Conservation (phyloP, 129 eudicot genomes). For the Calendula officinalis region DNA sequence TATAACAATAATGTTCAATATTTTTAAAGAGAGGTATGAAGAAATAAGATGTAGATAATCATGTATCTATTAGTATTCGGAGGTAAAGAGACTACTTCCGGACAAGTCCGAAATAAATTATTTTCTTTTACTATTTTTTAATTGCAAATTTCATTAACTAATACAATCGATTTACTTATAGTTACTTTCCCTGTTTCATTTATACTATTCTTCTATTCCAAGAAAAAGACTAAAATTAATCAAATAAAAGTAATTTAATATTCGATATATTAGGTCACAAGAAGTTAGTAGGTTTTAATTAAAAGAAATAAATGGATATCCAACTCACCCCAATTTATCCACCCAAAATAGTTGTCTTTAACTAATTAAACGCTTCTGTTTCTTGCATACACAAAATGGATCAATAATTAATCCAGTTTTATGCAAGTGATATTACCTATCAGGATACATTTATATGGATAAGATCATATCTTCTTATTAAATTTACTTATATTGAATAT, state of each 20-base stretch:
- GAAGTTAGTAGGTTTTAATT: background rate
- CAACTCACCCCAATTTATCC: conserved; percentile 18
- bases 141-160: too few species aligned
- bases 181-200: too few species aligned
- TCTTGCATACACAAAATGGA: background rate
- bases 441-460: conserved; percentile 7
- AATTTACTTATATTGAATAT: background rate
- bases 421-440: conserved; percentile 1
- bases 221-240: background rate
- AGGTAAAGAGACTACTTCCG: too few species aligned
- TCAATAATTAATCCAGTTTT: background rate
- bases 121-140: too few species aligned
- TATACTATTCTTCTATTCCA: too few species aligned
- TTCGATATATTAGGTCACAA: background rate
- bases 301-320: conserved; percentile 16
- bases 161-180: too few species aligned
- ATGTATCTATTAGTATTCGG: too few species aligned
- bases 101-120: too few species aligned
- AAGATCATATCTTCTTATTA: background rate
- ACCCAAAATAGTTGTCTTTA: background rate
- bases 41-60: too few species aligned
- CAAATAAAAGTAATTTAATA: background rate
- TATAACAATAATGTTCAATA: too few species aligned
- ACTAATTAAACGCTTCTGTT: too few species aligned
- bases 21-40: too few species aligned